Percentiles rank a stretch among this genome's conserved stretches.
These are phyloP conservation scores for Thyridium curvatum DNA, from an alignment of 2,329 filamentous ascomycete species.

Conservation along the genomic window DNA sequence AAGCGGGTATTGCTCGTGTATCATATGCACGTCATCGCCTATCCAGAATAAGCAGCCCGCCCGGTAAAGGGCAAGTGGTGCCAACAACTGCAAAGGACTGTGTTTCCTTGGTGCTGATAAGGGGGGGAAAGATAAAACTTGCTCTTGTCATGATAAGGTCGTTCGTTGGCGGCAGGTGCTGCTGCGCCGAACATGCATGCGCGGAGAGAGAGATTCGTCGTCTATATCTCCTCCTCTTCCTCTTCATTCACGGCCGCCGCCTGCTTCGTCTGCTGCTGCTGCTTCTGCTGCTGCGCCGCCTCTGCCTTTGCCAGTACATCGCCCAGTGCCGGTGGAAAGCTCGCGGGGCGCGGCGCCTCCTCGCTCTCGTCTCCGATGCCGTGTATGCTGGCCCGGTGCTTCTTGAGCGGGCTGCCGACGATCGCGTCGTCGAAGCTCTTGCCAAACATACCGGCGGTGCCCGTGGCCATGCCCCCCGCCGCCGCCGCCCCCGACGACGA, in stretches of 20 bases:
- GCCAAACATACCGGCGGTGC: constrained; percentile 29
- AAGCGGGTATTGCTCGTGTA: too few species aligned
- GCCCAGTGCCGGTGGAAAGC: constrained; percentile 31
- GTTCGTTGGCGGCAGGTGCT: too few species aligned
- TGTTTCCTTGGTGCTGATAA: too few species aligned
- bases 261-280: not conserved
- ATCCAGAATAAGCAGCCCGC: too few species aligned
- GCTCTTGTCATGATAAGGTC: too few species aligned
- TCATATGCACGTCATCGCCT: too few species aligned
- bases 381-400: constrained; percentile 59
- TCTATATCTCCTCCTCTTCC: not conserved
- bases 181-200: too few species aligned
- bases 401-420: constrained; percentile 70
- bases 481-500: not conserved
- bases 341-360: constrained; percentile 13
- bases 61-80: too few species aligned
- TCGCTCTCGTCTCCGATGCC: constrained; percentile 28
- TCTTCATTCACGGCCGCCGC: not conserved
- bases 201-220: too few species aligned
- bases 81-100: too few species aligned
- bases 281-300: constrained; percentile 17
- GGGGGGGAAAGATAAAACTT: too few species aligned
- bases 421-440: constrained; percentile 39
- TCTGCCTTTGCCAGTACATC: constrained; percentile 32
- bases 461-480: constrained; percentile 13